phyloP scores from a whole-genome alignment of 768 basidiomycete species.

The Antrodiella citrinella region DNA sequence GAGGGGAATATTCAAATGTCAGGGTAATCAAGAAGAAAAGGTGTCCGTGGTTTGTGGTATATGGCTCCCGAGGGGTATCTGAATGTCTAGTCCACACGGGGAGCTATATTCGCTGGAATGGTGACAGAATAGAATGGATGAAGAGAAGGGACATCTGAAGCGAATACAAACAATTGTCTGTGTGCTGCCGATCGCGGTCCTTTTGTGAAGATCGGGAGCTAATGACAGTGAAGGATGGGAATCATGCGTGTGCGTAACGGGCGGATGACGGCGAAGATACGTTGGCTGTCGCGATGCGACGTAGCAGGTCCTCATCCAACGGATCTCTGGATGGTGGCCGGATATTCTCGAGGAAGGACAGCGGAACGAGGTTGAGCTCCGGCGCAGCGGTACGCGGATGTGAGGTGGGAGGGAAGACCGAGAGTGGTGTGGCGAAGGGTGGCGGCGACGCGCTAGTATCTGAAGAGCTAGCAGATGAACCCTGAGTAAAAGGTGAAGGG shows the following conservation, averaged over 20 bases:
- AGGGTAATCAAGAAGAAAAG: background rate
- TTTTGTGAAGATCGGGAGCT: background rate
- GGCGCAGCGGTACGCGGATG: constrained; percentile 5
- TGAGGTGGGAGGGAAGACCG: constrained; percentile 7
- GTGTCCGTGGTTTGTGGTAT: background rate
- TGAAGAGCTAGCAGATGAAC: constrained; percentile 16
- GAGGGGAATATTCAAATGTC: background rate
- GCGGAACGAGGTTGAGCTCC: constrained; percentile 42
- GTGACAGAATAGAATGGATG: no score
- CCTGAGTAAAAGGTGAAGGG: constrained; percentile 18
- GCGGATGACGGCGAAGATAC: background rate
- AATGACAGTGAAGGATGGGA: constrained; percentile 1
- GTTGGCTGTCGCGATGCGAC: constrained; percentile 33
- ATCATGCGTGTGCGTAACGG: constrained; percentile 7
- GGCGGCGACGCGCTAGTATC: constrained; percentile 13
- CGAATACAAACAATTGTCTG: background rate
- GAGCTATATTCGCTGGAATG: background rate
- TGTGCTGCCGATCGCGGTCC: background rate
- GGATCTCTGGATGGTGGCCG: constrained; percentile 53
- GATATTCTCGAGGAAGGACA: constrained; percentile 51
- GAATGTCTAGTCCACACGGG: background rate
- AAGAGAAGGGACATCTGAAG: no score
- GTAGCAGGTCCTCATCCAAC: constrained; percentile 54
- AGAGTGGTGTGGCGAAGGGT: constrained; percentile 4
- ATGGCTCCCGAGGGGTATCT: background rate